Base-by-base conservation (phyloP, 2,329 filamentous ascomycete species). In the Xylaria sp. region DNA sequence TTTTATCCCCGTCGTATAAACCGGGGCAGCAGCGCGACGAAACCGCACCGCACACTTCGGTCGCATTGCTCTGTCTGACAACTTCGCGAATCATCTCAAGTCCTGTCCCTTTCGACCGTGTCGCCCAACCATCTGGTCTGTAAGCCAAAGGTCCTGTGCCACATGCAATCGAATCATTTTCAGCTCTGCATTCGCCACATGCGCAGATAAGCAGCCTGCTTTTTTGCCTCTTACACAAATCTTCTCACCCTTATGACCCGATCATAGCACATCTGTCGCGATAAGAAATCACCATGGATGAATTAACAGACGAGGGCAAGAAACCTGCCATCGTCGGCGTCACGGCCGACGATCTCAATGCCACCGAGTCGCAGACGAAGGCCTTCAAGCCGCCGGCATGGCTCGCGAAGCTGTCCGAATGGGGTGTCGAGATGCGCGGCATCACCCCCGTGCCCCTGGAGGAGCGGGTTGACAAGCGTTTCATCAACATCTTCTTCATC, bases 401-500 rank as follows among this genome's bases (percentile, higher is more conserved):
- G 60, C 52, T 62, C 10, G 51, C 37, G 18, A 62, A 58, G 48
- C 49, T 62, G 6, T 59, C 60, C 4, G 51, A 42, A 18, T 62
- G 54, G 54, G 60, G 60, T 7, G 58, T 71, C 37, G 69, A 71
- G 57, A 59, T 67, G 30, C 67, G 69, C 51, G 69, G 69, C 35
- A 66, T 71, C 48, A 61, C 69, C 54, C 69, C 69, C 0, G 66
- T 71, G 34, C 63, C 69, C 4, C 59, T 71, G 52, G 69, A 70
- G 58, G 69, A 71, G 44, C 63, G 69, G 6, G 67, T 64, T 2
- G 69, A 69, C n/a, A 70, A 64, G 6, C 66, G 65, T 8, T 71
- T 69, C 50, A 66, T 59, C 57, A 69, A 67, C 42, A 69, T 69
- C 58, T 70, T 71, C 61, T 70, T 67, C 23, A 69, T 71, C 62